Evolutionary conservation across 345 rosid species (phyloP).

Genomic region (Pugionium cornutum): DNA sequence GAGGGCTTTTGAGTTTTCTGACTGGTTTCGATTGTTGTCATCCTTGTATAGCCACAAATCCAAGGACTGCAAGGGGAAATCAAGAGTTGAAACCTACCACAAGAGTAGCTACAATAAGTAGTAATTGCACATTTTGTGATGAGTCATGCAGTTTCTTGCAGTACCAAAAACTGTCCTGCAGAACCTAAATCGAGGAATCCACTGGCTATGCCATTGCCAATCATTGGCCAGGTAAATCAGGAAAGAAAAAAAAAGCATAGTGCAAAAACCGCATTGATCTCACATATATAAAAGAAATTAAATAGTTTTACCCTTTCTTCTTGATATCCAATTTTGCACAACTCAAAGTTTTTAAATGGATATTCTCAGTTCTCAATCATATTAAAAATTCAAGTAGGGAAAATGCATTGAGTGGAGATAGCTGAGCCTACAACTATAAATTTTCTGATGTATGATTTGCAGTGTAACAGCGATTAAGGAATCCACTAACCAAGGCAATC

Average conservation of each 20-base stretch:
- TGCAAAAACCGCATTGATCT: not conserved
- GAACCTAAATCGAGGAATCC: not conserved
- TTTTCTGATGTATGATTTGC: too few species aligned
- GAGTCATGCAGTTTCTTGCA: not conserved
- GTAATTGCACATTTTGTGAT: not conserved
- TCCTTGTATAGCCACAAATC: not conserved
- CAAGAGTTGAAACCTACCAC: not conserved
- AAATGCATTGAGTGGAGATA: not conserved
- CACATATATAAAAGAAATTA: not conserved
- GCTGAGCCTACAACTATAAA: not conserved
- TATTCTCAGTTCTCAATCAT: not conserved
- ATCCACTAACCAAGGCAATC: too few species aligned
- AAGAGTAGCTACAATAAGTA: not conserved
- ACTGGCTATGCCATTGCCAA: not conserved
- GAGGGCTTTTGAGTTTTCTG: constrained; percentile 34
- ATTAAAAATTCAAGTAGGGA: not conserved
- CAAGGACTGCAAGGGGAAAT: constrained; percentile 18
- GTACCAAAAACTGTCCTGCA: not conserved
- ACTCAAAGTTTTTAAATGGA: not conserved
- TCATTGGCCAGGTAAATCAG: not conserved
- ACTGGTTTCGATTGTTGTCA: constrained; percentile 41
- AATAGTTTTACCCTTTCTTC: not conserved
- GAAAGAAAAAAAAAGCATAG: not conserved
- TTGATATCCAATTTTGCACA: not conserved
- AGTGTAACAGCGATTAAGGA: too few species aligned